Evolutionary conservation across 1,284 basidiomycete genomes (phyloP).

Genomic region (Moesziomyces globuligerus): DNA sequence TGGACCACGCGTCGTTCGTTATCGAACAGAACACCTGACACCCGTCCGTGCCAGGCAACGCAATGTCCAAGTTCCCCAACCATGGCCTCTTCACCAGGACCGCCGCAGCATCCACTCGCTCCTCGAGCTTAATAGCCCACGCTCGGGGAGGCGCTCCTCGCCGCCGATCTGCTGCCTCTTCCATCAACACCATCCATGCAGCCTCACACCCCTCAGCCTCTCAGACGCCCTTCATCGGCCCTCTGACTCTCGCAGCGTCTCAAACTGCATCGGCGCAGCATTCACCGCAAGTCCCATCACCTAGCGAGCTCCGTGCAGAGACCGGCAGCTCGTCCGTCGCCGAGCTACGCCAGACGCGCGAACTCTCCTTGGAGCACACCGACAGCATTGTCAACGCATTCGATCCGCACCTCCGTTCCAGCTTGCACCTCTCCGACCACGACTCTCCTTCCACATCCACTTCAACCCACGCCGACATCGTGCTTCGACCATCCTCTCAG

Average conservation of each 20-base stretch:
- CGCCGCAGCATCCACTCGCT: constrained; percentile 37
- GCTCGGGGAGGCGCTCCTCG: constrained; percentile 30
- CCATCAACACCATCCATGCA: neutral
- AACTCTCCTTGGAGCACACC: neutral
- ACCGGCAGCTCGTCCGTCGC: neutral
- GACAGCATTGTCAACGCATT: neutral
- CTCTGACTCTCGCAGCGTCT: constrained; percentile 22
- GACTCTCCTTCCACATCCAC: constrained; percentile 5
- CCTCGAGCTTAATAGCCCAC: constrained; percentile 30
- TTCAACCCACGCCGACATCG: constrained; percentile 1
- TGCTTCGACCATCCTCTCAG: neutral
- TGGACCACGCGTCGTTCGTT: too few species aligned
- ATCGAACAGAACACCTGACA: too few species aligned
- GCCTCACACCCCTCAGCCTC: constrained; percentile 2
- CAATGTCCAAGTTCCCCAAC: constrained; percentile 51
- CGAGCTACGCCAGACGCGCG: constrained; percentile 10
- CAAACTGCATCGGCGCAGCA: constrained; percentile 9
- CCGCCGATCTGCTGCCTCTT: constrained; percentile 19
- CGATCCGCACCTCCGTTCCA: neutral
- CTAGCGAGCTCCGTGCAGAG: neutral
- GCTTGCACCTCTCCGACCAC: constrained; percentile 1
- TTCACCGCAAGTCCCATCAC: neutral
- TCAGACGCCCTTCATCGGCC: constrained; percentile 26
- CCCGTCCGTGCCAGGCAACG: neutral
- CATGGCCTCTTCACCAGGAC: constrained; percentile 49